Evolutionary conservation across 441 rosid genomes (phyloP).

Genomic region (Melastoma candidum): DNA sequence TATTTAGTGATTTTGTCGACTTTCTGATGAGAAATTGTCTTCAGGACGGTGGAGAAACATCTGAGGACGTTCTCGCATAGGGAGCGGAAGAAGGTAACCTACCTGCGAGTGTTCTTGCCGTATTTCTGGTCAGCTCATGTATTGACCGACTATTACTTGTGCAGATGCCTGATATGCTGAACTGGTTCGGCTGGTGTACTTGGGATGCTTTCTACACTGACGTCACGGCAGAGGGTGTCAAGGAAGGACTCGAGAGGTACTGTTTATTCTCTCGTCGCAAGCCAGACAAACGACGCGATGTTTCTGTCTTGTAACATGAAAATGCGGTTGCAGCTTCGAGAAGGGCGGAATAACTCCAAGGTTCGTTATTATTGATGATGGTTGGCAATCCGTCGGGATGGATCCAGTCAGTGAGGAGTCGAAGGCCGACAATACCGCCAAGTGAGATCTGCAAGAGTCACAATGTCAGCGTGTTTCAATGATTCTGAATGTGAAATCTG

Average conservation of each 20-base stretch:
- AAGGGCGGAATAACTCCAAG: constrained; percentile 48
- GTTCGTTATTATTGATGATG: constrained; percentile 55
- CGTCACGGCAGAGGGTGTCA: constrained; percentile 41
- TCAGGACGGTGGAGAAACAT: constrained; percentile 46
- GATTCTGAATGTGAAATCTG: constrained; percentile 3
- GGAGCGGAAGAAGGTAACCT: constrained; percentile 40
- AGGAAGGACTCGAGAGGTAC: constrained; percentile 44
- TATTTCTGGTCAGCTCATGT: no score
- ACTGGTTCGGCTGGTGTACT: constrained; percentile 71
- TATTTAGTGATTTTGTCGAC: constrained; percentile 1
- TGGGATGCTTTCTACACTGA: constrained; percentile 66
- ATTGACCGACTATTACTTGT: no score
- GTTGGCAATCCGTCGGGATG: constrained; percentile 62
- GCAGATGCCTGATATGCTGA: constrained; percentile 51
- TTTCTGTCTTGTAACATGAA: background rate
- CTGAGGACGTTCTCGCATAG: constrained; percentile 50
- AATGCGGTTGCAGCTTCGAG: constrained; percentile 29
- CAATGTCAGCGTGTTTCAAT: background rate
- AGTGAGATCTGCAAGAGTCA: constrained; percentile 27
- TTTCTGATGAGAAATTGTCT: constrained; percentile 1
- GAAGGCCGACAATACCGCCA: constrained; percentile 53
- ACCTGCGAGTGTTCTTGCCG: no score
- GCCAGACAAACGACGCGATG: background rate
- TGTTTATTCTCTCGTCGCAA: background rate
- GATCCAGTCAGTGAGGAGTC: constrained; percentile 33